Base-by-base conservation (phyloP, 495 filamentous ascomycete species). In the Penicillium macrosclerotiorum region DNA sequence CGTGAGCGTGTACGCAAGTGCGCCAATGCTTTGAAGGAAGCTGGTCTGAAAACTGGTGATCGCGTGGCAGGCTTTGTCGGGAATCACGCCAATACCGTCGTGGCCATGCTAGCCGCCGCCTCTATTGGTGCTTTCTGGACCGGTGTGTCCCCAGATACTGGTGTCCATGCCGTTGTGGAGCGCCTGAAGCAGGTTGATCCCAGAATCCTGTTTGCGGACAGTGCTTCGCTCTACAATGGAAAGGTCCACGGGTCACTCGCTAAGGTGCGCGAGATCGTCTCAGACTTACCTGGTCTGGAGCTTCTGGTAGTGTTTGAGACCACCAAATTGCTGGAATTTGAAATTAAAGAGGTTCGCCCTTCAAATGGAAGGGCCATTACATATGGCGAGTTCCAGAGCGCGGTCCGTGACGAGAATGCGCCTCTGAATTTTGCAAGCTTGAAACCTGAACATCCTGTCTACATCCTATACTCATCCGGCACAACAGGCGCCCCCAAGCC, bases 401-500 rank as follows among this genome's bases (percentile, higher is more conserved):
- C 57, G 7, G 68, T 71, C 36, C 62, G 38, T 14, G 57, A 78
- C 20, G 60, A 70, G 22, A 67, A 70, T 27, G 61, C 69, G 3
- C 63, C 73, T 19, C 67, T 87, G 11, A 66, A 70, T 46, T 96
- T 96, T 63, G 73, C 75, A 45, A 86, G 88, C 59, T 75, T 98
- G 12, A 72, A 76, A 7, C 81, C 92, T 8, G 84, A 91, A 34
- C 86, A 95, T 63, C 90, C 90, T 0, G 81, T 95, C 5, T 96
- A 95, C 51, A 87, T 96, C 23, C 69, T 96, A 16, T 96, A 91
- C 58, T 90, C 85, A 2, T 88, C 82, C 8, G 90, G 90, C 9
- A 96, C 90, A 0, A 96, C 90, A 1, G 90, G 89, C 2, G 83
- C 90, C 18, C 90, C 90, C 0, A 96, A 96, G 55, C 90, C 90